Percentiles rank a stretch among this genome's conserved stretches.
Conservation (phyloP, 2,329 filamentous ascomycete genomes). For the Cladobotryum mycophilum region DNA sequence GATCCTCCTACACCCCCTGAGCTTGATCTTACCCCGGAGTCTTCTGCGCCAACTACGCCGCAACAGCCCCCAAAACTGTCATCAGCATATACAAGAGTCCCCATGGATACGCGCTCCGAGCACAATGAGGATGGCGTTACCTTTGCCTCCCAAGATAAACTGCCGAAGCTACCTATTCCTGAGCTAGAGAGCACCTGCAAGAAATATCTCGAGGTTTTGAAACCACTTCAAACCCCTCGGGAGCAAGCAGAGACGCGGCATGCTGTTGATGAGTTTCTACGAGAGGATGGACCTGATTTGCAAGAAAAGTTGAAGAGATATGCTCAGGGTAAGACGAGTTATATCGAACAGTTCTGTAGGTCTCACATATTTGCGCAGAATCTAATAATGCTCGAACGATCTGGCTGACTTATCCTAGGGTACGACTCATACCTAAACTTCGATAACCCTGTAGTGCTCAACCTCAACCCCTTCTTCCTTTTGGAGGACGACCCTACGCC, state of each 20-base stretch:
- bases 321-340: slow-evolving; percentile 84
- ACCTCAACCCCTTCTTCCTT: slow-evolving; percentile 96
- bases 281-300: slow-evolving; percentile 71
- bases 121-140: slow-evolving; percentile 67
- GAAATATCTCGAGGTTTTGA: slow-evolving; percentile 73
- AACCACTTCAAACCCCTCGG: slow-evolving; percentile 70
- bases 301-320: slow-evolving; percentile 89
- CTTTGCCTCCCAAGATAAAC: slow-evolving; percentile 78
- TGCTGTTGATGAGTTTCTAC: slow-evolving; percentile 78
- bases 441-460: slow-evolving; percentile 94
- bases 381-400: neutral
- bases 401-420: slow-evolving; percentile 49
- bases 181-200: slow-evolving; percentile 72
- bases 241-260: slow-evolving; percentile 78
- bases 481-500: slow-evolving; percentile 96
- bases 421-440: slow-evolving; percentile 98
- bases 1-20: slow-evolving; percentile 18
- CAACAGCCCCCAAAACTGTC: slow-evolving; percentile 18
- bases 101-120: slow-evolving; percentile 49
- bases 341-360: slow-evolving; percentile 98
- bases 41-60: slow-evolving; percentile 14
- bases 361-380: slow-evolving; percentile 16
- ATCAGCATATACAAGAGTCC: slow-evolving; percentile 35
- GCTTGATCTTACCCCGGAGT: neutral
- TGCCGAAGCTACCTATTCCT: slow-evolving; percentile 90